A percentile compares a stretch with the other conserved stretches of the same genome.
phyloP scores from a whole-genome alignment of 352 stramenopile genomes.

The Phytophthora melonis region DNA sequence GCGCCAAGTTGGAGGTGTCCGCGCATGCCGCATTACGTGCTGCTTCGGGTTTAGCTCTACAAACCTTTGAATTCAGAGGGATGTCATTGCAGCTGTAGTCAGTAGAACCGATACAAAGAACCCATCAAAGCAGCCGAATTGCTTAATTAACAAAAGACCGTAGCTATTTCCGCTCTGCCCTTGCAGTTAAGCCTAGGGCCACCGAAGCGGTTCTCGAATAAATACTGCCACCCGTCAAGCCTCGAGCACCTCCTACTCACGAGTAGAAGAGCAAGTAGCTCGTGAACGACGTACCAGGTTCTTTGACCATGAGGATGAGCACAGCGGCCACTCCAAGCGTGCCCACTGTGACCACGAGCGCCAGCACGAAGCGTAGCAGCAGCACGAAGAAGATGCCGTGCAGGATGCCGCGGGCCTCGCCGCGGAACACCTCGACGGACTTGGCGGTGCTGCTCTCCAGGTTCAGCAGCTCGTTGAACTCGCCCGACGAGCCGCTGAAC shows the following conservation, averaged over 20 bases:
- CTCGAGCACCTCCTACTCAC: conserved; percentile 11
- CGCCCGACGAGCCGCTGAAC: conserved; percentile 41
- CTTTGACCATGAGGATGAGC: conserved; percentile 51
- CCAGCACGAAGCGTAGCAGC: conserved; percentile 61
- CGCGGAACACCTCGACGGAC: conserved; percentile 67
- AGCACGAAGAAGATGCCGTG: conserved; percentile 71
- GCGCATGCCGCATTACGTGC: no score
- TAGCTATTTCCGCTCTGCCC: no score
- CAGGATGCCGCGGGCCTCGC: conserved; percentile 63
- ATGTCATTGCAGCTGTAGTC: no score
- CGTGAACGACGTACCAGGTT: conserved; percentile 39
- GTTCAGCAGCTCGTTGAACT: conserved; percentile 46
- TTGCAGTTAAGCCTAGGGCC: no score
- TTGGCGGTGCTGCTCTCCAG: conserved; percentile 61
- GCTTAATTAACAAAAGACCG: no score
- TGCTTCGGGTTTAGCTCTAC: no score
- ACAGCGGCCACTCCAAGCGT: conserved; percentile 42
- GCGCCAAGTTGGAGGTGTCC: no score
- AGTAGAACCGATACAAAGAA: no score
- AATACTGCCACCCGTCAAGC: conserved; percentile 16
- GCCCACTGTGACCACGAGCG: conserved; percentile 45
- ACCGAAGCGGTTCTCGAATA: conserved; percentile 33
- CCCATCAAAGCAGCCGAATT: no score
- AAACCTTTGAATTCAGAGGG: no score
- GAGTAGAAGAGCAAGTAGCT: conserved; percentile 49